phyloP scores from a whole-genome alignment of 768 basidiomycete genomes.

The Rhizopogon rudus region DNA sequence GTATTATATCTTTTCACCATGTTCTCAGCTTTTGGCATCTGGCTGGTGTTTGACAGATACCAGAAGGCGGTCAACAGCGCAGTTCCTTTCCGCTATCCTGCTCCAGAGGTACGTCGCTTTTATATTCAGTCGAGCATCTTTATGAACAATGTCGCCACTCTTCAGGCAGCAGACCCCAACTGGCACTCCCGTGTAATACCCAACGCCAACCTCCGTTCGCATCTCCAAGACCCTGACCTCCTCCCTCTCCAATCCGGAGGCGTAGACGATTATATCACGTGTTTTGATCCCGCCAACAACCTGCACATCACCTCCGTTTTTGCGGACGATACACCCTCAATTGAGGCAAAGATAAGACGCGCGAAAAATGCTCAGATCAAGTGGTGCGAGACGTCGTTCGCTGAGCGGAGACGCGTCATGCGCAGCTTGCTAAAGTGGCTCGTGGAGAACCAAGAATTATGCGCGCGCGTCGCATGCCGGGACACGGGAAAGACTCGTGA shows the following conservation, averaged over 20 bases:
- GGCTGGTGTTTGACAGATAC: conserved; percentile 71
- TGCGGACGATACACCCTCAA: conserved; percentile 70
- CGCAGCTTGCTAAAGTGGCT: conserved; percentile 89
- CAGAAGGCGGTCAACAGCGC: conserved; percentile 71
- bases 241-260: conserved; percentile 41
- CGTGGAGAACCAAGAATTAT: conserved; percentile 82
- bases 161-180: conserved; percentile 53
- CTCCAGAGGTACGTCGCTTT: conserved; percentile 48
- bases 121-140: neutral
- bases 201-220: conserved; percentile 61
- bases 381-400: conserved; percentile 78
- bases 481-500: conserved; percentile 94
- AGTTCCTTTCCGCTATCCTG: conserved; percentile 54
- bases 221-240: conserved; percentile 50
- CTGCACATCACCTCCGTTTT: conserved; percentile 74
- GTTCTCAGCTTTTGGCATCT: conserved; percentile 77
- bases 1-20: conserved; percentile 61
- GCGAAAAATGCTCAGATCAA: conserved; percentile 62
- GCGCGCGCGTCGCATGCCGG: conserved; percentile 83
- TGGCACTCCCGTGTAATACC: conserved; percentile 52
- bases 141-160: conserved; percentile 3
- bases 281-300: conserved; percentile 87
- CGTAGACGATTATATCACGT: conserved; percentile 72
- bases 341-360: conserved; percentile 60
- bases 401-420: conserved; percentile 76